Conservation (phyloP, 2,329 filamentous ascomycete genomes). For the Fonsecaea nubica region DNA sequence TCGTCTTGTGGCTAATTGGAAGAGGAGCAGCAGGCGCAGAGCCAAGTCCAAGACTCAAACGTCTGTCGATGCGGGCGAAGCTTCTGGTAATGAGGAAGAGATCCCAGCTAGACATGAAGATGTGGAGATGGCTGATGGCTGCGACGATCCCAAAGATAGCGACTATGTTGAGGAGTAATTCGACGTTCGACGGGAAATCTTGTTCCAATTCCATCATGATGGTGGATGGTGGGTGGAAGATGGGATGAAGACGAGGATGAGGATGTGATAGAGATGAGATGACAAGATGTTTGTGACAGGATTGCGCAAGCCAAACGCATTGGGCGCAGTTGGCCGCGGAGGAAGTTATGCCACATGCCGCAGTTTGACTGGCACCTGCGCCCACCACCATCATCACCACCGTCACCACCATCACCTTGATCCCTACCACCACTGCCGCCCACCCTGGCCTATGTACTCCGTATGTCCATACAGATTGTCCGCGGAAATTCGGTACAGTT, state of each 20-base stretch:
- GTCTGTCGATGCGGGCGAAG: constrained; percentile 6
- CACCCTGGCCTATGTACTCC: no score
- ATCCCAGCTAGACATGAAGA: neutral
- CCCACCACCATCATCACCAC: neutral
- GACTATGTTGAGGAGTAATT: constrained; percentile 7
- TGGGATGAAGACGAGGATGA: neutral
- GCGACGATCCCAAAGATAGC: constrained; percentile 4
- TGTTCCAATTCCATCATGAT: neutral
- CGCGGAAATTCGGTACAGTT: no score
- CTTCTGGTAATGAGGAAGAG: neutral
- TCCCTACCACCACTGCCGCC: no score
- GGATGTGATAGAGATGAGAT: neutral
- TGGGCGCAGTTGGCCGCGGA: neutral
- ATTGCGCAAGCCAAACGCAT: neutral
- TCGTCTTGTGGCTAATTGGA: constrained; percentile 4
- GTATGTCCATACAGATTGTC: no score
- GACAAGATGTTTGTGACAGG: neutral
- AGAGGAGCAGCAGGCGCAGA: constrained; percentile 12
- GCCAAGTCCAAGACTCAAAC: constrained; percentile 9
- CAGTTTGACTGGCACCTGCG: neutral
- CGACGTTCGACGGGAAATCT: neutral
- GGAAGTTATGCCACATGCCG: neutral
- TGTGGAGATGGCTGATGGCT: constrained; percentile 10
- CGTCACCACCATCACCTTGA: no score
- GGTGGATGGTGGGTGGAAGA: neutral